Evolutionary conservation across 352 stramenopile species (phyloP).

Genomic region (Pythium grandisporangium): DNA sequence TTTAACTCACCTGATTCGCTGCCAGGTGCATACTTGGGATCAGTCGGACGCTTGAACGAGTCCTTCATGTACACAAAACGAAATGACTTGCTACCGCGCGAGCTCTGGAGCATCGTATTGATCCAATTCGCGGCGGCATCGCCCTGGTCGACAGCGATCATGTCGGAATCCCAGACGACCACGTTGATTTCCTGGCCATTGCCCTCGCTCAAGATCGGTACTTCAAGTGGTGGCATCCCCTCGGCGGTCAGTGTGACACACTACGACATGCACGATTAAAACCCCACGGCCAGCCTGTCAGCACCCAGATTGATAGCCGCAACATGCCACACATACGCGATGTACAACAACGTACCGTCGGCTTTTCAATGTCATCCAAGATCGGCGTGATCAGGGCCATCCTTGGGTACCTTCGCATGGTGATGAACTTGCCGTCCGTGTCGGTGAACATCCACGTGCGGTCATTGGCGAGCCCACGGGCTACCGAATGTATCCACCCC

Average conservation of each 20-base stretch:
- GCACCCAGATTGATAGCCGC: neutral
- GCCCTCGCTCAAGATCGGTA: conserved; percentile 33
- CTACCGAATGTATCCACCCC: conserved; percentile 15
- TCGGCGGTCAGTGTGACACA: conserved; percentile 47
- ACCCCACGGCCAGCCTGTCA: too few species aligned
- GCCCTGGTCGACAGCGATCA: conserved; percentile 55
- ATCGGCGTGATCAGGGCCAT: conserved; percentile 54
- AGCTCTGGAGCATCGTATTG: conserved; percentile 33
- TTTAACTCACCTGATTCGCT: conserved; percentile 26
- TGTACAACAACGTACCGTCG: conserved; percentile 12
- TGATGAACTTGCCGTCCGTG: conserved; percentile 54
- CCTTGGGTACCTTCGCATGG: conserved; percentile 50
- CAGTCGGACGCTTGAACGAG: conserved; percentile 37
- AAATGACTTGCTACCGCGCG: conserved; percentile 21
- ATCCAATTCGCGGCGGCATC: conserved; percentile 52
- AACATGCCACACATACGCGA: neutral
- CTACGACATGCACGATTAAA: too few species aligned
- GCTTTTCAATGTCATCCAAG: conserved; percentile 32
- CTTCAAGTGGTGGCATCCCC: conserved; percentile 47
- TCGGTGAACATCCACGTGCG: conserved; percentile 76
- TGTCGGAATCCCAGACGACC: conserved; percentile 46
- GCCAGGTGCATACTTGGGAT: conserved; percentile 49
- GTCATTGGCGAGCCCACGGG: conserved; percentile 54
- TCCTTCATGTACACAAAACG: conserved; percentile 55
- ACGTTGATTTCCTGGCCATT: conserved; percentile 24